Percentiles rank a stretch among this genome's conserved stretches.
Conservation (phyloP, 176 grass and related monocot genomes). For the Juncus inflexus region DNA sequence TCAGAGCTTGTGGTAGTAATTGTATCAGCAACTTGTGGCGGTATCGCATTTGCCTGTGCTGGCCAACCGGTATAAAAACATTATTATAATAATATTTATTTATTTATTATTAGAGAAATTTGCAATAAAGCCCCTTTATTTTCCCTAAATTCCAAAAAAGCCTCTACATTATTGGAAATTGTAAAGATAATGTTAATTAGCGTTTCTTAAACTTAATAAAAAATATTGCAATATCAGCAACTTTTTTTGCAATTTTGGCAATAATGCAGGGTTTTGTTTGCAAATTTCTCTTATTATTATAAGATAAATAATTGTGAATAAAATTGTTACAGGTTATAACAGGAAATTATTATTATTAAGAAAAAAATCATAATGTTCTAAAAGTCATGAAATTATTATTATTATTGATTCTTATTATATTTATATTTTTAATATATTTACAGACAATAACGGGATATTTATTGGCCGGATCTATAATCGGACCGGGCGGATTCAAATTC, state of each 20-base stretch:
- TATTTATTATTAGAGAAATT: too few relatives aligned
- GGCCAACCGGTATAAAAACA: conserved; percentile 63
- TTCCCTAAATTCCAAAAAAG: too few relatives aligned
- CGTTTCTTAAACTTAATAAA: too few relatives aligned
- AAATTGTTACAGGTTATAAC: neutral
- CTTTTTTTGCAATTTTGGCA: conserved; percentile 16
- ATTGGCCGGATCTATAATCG: conserved; percentile 96
- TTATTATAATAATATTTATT: neutral
- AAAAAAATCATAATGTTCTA: too few relatives aligned
- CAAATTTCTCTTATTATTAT: too few relatives aligned
- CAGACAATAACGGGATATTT: conserved; percentile 99
- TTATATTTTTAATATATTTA: neutral
- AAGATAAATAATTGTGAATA: too few relatives aligned
- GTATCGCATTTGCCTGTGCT: conserved; percentile 97
- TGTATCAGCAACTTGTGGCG: conserved; percentile 87
- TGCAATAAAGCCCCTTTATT: too few relatives aligned
- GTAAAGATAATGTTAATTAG: too few relatives aligned
- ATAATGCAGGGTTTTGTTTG: neutral
- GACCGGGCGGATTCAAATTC: conserved; percentile 95
- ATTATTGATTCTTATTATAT: conserved; percentile 10
- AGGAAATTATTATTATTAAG: conserved; percentile 3
- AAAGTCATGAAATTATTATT: too few relatives aligned
- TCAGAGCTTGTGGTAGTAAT: conserved; percentile 99
- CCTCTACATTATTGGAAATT: too few relatives aligned
- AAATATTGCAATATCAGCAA: conserved; percentile 16